Conservation (phyloP, 2,329 filamentous ascomycete species). For the Penicillium sp. region DNA sequence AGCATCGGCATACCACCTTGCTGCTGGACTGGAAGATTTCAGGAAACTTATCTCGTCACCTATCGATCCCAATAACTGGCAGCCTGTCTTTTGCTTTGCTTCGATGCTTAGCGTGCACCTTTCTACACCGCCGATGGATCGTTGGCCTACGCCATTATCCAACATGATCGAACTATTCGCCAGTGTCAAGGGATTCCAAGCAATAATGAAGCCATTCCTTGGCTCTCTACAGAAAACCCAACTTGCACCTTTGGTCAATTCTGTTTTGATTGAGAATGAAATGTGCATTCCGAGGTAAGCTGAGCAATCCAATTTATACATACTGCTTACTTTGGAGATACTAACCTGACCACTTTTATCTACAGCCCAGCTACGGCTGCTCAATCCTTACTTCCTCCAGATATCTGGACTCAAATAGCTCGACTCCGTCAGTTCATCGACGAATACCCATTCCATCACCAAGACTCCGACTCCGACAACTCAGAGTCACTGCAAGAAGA, state of each 20-base stretch:
- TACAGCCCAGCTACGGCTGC: conserved; percentile 5
- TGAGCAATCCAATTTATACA: neutral
- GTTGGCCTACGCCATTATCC: conserved; percentile 16
- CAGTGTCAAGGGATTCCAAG: conserved; percentile 17
- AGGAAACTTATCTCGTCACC: conserved; percentile 17
- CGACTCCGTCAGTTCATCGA: conserved; percentile 14
- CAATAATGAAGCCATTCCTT: conserved; percentile 17
- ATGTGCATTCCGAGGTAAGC: conserved; percentile 14
- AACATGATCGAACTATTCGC: conserved; percentile 18
- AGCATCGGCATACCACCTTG: conserved; percentile 16
- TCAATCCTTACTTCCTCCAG: conserved; percentile 17
- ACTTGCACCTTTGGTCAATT: conserved; percentile 15
- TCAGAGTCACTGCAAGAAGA: neutral
- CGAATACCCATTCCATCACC: conserved; percentile 11
- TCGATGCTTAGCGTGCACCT: conserved; percentile 16
- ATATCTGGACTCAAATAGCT: conserved; percentile 12
- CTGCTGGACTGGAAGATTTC: conserved; percentile 16
- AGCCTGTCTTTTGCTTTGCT: conserved; percentile 20
- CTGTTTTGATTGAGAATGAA: conserved; percentile 12
- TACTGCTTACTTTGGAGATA: too few relatives aligned
- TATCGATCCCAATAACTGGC: conserved; percentile 17
- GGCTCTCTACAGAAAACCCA: conserved; percentile 10
- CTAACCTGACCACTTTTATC: neutral
- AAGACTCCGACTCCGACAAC: neutral
- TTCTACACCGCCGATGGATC: conserved; percentile 8